phyloP scores from a whole-genome alignment of 352 stramenopile genomes.

The Phytopythium sindhum region DNA sequence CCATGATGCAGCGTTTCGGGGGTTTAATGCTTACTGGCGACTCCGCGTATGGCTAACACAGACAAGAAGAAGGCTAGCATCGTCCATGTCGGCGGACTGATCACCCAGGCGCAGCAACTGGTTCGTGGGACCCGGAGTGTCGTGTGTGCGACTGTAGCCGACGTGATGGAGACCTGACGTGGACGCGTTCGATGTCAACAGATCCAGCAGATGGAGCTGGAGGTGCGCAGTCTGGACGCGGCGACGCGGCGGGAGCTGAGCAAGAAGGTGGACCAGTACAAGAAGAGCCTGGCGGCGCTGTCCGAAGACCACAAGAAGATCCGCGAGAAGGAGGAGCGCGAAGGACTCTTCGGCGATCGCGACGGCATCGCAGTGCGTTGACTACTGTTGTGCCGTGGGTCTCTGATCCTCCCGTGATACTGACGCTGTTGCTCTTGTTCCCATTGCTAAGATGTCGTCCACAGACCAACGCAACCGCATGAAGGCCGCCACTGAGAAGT shows the following conservation, averaged over 20 bases:
- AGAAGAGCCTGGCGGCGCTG: constrained; percentile 85
- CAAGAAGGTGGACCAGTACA: constrained; percentile 90
- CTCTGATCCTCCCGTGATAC: background rate
- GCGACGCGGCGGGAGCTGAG: constrained; percentile 80
- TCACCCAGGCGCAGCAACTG: constrained; percentile 82
- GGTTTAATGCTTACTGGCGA: background rate
- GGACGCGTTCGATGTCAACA: constrained; percentile 12
- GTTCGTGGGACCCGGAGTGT: constrained; percentile 21
- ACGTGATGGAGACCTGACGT: background rate
- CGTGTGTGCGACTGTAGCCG: background rate
- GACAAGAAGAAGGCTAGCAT: constrained; percentile 88
- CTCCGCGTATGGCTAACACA: constrained; percentile 15
- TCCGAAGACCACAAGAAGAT: constrained; percentile 78
- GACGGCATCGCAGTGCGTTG: constrained; percentile 54
- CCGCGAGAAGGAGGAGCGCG: constrained; percentile 77
- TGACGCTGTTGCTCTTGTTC: background rate
- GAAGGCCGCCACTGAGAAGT: constrained; percentile 82
- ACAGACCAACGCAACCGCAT: constrained; percentile 73
- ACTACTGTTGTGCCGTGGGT: background rate
- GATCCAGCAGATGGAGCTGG: constrained; percentile 88
- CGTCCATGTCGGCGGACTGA: constrained; percentile 66
- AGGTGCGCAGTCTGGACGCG: constrained; percentile 79
- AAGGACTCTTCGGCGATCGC: constrained; percentile 80
- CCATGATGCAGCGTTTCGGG: no score
- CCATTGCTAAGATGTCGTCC: constrained; percentile 39